A percentile compares a stretch with the other conserved stretches of the same genome.
phyloP scores from a whole-genome alignment of 108 stramenopile species.

The Fistulifera solaris region DNA sequence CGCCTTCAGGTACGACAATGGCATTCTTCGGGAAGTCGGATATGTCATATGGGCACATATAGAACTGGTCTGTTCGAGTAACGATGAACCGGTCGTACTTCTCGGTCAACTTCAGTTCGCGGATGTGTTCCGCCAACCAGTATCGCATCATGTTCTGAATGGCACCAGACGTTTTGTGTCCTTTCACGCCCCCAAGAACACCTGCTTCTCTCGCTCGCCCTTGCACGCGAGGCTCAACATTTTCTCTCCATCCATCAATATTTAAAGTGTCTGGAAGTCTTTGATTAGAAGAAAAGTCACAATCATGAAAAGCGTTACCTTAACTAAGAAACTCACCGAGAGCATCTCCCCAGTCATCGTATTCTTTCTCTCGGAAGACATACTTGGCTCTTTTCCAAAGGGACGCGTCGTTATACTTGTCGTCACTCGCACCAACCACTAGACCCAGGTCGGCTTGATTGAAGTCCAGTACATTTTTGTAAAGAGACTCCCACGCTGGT shows the following conservation, averaged over 20 bases:
- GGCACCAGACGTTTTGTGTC: constrained; percentile 15
- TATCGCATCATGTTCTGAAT: constrained; percentile 38
- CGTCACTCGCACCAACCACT: constrained; percentile 13
- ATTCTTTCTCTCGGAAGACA: constrained; percentile 22
- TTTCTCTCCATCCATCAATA: too few species aligned
- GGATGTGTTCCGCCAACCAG: constrained; percentile 17
- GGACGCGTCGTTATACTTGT: constrained; percentile 1
- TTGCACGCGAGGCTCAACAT: too few species aligned
- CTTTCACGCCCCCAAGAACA: constrained; percentile 24
- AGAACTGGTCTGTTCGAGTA: constrained; percentile 41
- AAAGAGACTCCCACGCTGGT: constrained; percentile 31
- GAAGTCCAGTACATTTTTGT: constrained; percentile 29
- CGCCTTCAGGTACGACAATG: constrained; percentile 30
- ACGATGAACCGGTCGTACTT: constrained; percentile 38
- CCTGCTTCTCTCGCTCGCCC: background rate
- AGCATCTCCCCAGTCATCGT: constrained; percentile 37
- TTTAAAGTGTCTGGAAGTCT: too few species aligned
- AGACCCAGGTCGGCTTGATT: constrained; percentile 38
- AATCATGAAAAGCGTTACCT: too few species aligned
- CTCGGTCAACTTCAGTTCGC: constrained; percentile 4
- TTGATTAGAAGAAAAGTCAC: too few species aligned
- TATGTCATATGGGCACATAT: constrained; percentile 24
- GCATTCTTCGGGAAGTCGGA: constrained; percentile 8
- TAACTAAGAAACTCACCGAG: constrained; percentile 18
- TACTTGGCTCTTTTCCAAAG: constrained; percentile 29